Percentiles rank a stretch among this genome's conserved stretches.
Evolutionary conservation across 163 green algal species (phyloP).

Genomic region (Scenedesmus sp.): DNA sequence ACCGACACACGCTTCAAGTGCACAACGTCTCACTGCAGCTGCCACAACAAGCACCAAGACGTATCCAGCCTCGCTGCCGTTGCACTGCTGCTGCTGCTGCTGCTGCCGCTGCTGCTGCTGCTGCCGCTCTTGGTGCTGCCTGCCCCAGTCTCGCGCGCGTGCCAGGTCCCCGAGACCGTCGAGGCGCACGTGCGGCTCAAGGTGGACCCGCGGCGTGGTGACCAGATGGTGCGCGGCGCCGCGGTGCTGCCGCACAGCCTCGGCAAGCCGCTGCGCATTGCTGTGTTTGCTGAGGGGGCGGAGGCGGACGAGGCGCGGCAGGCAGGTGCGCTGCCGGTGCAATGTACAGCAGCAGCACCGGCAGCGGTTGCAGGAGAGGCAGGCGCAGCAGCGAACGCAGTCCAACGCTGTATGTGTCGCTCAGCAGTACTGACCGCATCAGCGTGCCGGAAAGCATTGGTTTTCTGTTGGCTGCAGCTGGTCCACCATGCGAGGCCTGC

Average conservation of each 20-base stretch:
- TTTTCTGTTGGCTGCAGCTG: neutral
- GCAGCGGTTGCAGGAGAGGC: neutral
- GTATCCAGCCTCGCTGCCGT: too few relatives aligned
- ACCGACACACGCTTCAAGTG: too few relatives aligned
- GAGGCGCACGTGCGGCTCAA: conserved; percentile 53
- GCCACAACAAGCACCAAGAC: neutral
- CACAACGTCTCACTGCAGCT: too few relatives aligned
- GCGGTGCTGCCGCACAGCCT: conserved; percentile 87
- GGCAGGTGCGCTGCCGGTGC: conserved; percentile 63
- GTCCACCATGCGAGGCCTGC: too few relatives aligned
- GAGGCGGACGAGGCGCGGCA: conserved; percentile 74
- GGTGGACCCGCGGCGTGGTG: conserved; percentile 79
- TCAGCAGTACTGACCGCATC: neutral
- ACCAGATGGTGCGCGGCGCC: conserved; percentile 89
- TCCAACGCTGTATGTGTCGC: neutral
- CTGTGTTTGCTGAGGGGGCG: conserved; percentile 85
- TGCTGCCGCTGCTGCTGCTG: neutral
- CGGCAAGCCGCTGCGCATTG: conserved; percentile 79
- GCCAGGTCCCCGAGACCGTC: conserved; percentile 46
- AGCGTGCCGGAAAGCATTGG: too few relatives aligned
- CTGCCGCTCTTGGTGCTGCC: neutral
- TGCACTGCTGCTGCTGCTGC: neutral
- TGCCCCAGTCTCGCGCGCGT: conserved; percentile 25
- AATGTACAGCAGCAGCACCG: neutral
- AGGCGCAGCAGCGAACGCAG: neutral